phyloP scores from a whole-genome alignment of 345 rosid genomes.

The Rubroshorea leprosula region DNA sequence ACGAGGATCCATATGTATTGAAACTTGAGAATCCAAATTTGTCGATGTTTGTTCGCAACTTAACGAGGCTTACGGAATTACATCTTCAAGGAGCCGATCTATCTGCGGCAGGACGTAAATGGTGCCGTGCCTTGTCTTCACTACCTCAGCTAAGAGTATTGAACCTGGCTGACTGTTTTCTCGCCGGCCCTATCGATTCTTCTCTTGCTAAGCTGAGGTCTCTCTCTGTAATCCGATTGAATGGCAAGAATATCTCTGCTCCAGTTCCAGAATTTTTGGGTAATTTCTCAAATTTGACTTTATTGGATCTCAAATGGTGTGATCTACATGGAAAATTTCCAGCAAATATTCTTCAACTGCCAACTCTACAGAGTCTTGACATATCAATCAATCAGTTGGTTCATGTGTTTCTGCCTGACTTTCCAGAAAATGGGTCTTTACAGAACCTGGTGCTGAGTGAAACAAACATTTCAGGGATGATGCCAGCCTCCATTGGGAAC shows the following conservation, averaged over 20 bases:
- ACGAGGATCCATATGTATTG: neutral
- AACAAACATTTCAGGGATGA: slow-evolving; percentile 25
- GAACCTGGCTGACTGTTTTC: slow-evolving; percentile 22
- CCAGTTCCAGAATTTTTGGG: slow-evolving; percentile 25
- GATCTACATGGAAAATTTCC: slow-evolving; percentile 30
- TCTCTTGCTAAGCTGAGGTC: slow-evolving; percentile 15
- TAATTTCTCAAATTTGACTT: slow-evolving; percentile 6
- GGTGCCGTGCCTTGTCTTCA: slow-evolving; percentile 22
- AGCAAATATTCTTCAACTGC: slow-evolving; percentile 5
- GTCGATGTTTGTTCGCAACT: slow-evolving; percentile 13
- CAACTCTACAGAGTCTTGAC: slow-evolving; percentile 28
- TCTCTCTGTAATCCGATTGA: slow-evolving; percentile 22
- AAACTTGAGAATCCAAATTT: slow-evolving; percentile 24
- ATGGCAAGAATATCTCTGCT: slow-evolving; percentile 21
- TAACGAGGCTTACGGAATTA: slow-evolving; percentile 16
- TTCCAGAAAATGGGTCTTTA: neutral
- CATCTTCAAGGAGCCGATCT: slow-evolving; percentile 24
- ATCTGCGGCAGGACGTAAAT: slow-evolving; percentile 14
- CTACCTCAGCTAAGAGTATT: slow-evolving; percentile 17
- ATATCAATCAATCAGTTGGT: slow-evolving; percentile 15
- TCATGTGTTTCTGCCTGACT: slow-evolving; percentile 16
- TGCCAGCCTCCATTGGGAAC: slow-evolving; percentile 32
- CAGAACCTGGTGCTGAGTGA: slow-evolving; percentile 9
- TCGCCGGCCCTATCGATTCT: slow-evolving; percentile 25
- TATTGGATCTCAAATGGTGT: slow-evolving; percentile 17